These are phyloP conservation scores for Arthrobotrys megalospora DNA, from an alignment of 2,329 filamentous ascomycete genomes.

Conservation along the genomic window DNA sequence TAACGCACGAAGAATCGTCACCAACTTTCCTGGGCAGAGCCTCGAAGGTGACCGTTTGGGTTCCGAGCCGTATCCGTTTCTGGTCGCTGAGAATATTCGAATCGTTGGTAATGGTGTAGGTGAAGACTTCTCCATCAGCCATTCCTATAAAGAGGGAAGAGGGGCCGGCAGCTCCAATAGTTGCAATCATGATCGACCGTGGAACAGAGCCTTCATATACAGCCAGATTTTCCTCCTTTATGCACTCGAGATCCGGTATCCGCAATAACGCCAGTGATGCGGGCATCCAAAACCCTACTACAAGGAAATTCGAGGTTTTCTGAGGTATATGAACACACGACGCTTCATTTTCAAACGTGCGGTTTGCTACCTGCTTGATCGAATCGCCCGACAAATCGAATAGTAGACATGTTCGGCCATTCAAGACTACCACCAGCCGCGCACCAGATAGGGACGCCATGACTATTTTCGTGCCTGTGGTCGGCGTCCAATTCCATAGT, in stretches of 20 bases:
- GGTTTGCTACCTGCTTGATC: slow-evolving; percentile 74
- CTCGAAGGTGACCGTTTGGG: slow-evolving; percentile 85
- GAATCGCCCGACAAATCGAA: slow-evolving; percentile 64
- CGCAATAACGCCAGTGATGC: slow-evolving; percentile 82
- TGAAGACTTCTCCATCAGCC: slow-evolving; percentile 91
- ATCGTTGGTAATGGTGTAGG: slow-evolving; percentile 80
- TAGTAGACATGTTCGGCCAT: slow-evolving; percentile 38
- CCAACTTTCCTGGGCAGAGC: slow-evolving; percentile 78
- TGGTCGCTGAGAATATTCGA: slow-evolving; percentile 76
- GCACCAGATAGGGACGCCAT: slow-evolving; percentile 37
- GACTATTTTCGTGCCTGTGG: slow-evolving; percentile 67
- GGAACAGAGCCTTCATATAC: slow-evolving; percentile 79
- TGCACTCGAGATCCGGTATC: slow-evolving; percentile 76
- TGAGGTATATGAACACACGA: slow-evolving; percentile 85
- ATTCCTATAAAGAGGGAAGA: slow-evolving; percentile 90
- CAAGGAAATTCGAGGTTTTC: slow-evolving; percentile 76
- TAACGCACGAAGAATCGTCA: slow-evolving; percentile 79
- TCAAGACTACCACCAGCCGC: slow-evolving; percentile 28
- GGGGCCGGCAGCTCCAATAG: slow-evolving; percentile 77
- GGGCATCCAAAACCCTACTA: slow-evolving; percentile 90
- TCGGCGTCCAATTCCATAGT: slow-evolving; percentile 74
- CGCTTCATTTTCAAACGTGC: slow-evolving; percentile 78
- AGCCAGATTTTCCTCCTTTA: slow-evolving; percentile 76
- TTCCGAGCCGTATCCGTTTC: slow-evolving; percentile 88
- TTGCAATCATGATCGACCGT: slow-evolving; percentile 83